Evolutionary conservation across 441 rosid genomes (phyloP).

Genomic region (Euphorbia schlechtendalii): DNA sequence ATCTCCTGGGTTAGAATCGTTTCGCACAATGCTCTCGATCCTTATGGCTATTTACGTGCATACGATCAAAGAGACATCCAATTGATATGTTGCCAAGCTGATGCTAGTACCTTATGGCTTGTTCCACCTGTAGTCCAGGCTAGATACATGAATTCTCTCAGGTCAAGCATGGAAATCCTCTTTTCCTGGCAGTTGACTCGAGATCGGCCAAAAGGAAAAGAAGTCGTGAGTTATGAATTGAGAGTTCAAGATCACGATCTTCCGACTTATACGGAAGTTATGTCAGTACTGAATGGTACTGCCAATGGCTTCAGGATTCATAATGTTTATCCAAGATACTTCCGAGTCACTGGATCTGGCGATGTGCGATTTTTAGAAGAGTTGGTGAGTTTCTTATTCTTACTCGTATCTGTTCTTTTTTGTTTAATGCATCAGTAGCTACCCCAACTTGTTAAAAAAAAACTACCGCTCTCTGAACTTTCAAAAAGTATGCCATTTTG

Average conservation of each 20-base stretch:
- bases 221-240: conserved; percentile 67
- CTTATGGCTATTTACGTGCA: conserved; percentile 58
- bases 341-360: conserved; percentile 95
- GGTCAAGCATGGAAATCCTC: conserved; percentile 49
- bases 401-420: neutral
- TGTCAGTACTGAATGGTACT: conserved; percentile 84
- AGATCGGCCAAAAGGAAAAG: conserved; percentile 96
- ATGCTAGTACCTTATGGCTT: conserved; percentile 80
- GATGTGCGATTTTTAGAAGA: conserved; percentile 85
- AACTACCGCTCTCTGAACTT: too few relatives aligned
- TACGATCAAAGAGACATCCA: conserved; percentile 84
- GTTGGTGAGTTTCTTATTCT: conserved; percentile 43
- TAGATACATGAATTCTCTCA: conserved; percentile 66
- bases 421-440: too few relatives aligned
- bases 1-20: conserved; percentile 60
- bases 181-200: conserved; percentile 83
- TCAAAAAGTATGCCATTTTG: too few relatives aligned
- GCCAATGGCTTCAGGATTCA: conserved; percentile 60
- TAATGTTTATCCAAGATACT: conserved; percentile 82
- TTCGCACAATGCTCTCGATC: conserved; percentile 52
- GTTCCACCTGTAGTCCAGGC: conserved; percentile 72
- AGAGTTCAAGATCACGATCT: conserved; percentile 59
- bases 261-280: conserved; percentile 64
- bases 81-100: conserved; percentile 94
- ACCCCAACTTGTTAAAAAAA: too few relatives aligned